phyloP scores from a whole-genome alignment of 2,329 filamentous ascomycete genomes.

The Pestalotiopsis sp. region DNA sequence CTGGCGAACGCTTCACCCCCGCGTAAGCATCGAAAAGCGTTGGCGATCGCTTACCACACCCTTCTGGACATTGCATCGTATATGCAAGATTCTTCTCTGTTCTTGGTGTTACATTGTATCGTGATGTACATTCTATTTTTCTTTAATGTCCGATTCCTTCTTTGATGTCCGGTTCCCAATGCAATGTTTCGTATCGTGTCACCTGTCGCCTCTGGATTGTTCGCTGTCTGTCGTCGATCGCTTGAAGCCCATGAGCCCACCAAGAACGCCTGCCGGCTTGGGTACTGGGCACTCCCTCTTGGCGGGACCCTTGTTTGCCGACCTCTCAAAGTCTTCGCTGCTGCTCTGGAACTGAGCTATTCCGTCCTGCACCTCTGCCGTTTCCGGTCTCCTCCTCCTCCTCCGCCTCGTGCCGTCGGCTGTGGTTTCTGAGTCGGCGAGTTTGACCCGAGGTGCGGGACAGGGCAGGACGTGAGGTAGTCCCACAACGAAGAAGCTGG shows the following conservation, averaged over 20 bases:
- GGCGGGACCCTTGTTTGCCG: constrained; percentile 36
- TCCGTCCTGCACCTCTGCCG: constrained; percentile 44
- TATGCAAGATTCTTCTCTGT: not conserved
- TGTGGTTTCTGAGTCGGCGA: constrained; percentile 66
- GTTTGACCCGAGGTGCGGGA: constrained; percentile 75
- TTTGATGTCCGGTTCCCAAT: not conserved
- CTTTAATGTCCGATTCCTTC: not conserved
- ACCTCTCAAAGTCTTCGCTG: constrained; percentile 35
- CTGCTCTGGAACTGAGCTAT: constrained; percentile 50
- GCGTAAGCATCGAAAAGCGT: not conserved
- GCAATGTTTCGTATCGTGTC: not conserved
- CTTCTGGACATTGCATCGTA: not conserved
- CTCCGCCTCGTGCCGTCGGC: constrained; percentile 37
- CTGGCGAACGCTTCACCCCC: no score
- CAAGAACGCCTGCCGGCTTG: constrained; percentile 80
- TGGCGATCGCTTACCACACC: not conserved
- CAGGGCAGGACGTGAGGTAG: constrained; percentile 91
- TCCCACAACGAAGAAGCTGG: constrained; percentile 90
- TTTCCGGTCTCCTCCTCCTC: constrained; percentile 43
- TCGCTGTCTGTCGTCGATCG: constrained; percentile 26
- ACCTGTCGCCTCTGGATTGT: constrained; percentile 10
- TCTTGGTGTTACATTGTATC: constrained; percentile 7
- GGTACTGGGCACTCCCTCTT: constrained; percentile 87
- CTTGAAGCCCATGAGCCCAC: constrained; percentile 74
- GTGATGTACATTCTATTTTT: constrained; percentile 15